Evolutionary conservation across 257 asterid genomes (phyloP).

Genomic region (Handroanthus guayacan): DNA sequence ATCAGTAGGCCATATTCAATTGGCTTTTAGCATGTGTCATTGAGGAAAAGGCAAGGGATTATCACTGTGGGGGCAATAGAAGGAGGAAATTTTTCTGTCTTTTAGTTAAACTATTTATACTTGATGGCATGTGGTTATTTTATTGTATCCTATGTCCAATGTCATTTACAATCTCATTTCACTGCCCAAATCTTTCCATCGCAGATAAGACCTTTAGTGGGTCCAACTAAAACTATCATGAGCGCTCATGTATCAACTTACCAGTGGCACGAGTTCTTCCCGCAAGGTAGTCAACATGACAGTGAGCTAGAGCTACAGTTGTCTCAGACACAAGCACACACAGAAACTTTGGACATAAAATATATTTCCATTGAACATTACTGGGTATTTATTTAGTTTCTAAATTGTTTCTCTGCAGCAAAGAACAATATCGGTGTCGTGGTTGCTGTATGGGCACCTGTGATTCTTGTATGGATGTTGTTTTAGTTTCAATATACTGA

Average conservation of each 20-base stretch:
- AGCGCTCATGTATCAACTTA: slow-evolving; percentile 64
- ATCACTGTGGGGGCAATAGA: background rate
- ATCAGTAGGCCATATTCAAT: slow-evolving; percentile 16
- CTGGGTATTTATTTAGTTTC: slow-evolving; percentile 29
- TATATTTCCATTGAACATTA: slow-evolving; percentile 14
- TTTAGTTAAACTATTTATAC: background rate
- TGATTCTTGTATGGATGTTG: slow-evolving; percentile 59
- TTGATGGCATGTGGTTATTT: slow-evolving; percentile 3
- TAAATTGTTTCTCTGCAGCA: slow-evolving; percentile 63
- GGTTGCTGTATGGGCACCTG: slow-evolving; percentile 81
- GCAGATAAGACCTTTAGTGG: slow-evolving; percentile 90
- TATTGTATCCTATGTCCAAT: background rate
- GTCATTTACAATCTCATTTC: background rate
- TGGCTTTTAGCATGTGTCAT: slow-evolving; percentile 29
- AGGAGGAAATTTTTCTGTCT: slow-evolving; percentile 15
- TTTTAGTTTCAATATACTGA: slow-evolving; percentile 23
- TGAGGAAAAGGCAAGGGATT: slow-evolving; percentile 8
- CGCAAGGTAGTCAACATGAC: slow-evolving; percentile 64
- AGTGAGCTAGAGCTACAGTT: slow-evolving; percentile 7
- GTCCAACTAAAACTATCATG: slow-evolving; percentile 87
- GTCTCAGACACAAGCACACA: background rate
- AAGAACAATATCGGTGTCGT: slow-evolving; percentile 84
- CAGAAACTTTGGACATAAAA: slow-evolving; percentile 12
- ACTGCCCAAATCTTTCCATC: slow-evolving; percentile 36
- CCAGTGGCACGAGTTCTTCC: slow-evolving; percentile 98